Evolutionary conservation across 2,329 filamentous ascomycete genomes (phyloP).

Genomic region (Pyricularia sp.): DNA sequence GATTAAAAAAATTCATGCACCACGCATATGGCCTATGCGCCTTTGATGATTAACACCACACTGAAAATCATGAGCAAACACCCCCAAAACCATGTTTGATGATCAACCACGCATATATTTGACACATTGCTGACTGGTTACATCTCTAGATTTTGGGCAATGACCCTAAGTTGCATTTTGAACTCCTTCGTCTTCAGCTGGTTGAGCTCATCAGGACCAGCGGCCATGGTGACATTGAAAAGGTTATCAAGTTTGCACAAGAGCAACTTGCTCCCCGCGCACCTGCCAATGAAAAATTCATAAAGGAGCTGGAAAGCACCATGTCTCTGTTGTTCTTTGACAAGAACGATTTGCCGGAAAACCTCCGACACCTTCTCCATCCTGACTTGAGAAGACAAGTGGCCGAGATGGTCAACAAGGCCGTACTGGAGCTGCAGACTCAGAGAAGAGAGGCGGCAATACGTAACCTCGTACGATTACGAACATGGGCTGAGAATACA

Average conservation of each 20-base stretch:
- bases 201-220: conserved; percentile 82
- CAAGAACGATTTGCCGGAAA: conserved; percentile 62
- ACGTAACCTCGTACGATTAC: conserved; percentile 63
- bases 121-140: conserved; percentile 13
- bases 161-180: conserved; percentile 75
- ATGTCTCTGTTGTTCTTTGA: conserved; percentile 88
- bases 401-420: conserved; percentile 80
- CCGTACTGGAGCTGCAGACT: conserved; percentile 64
- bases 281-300: conserved; percentile 65
- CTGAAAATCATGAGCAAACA: conserved; percentile 50
- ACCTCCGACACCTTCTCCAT: conserved; percentile 63
- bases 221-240: conserved; percentile 60
- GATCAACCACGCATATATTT: not conserved
- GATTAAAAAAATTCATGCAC: conserved; percentile 99
- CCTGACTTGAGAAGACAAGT: conserved; percentile 69
- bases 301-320: conserved; percentile 79
- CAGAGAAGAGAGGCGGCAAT: conserved; percentile 69
- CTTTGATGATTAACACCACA: conserved; percentile 78
- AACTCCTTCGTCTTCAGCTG: conserved; percentile 76
- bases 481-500: conserved; percentile 70
- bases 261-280: conserved; percentile 78
- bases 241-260: conserved; percentile 77
- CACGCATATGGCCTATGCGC: conserved; percentile 88
- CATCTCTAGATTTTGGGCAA: conserved; percentile 67
- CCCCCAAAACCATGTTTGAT: not conserved